Conservation (phyloP, 495 filamentous ascomycete species). For the Alectoria sarmentosa region DNA sequence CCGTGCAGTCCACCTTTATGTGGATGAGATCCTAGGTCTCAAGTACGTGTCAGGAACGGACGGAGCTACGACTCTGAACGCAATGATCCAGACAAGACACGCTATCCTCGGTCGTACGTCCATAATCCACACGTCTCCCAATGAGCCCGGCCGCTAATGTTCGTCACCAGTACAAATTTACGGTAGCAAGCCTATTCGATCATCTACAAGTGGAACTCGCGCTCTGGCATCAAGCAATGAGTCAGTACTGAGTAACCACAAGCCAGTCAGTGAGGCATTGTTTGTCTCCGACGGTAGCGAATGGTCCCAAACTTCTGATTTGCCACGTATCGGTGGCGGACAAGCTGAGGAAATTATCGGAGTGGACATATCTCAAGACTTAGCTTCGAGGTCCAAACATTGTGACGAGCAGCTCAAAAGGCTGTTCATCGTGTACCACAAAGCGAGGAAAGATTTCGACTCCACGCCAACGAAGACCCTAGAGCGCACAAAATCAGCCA, state of each 20-base stretch:
- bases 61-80: conserved; percentile 17
- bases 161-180: not conserved
- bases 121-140: not conserved
- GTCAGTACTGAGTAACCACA: not conserved
- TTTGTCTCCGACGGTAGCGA: conserved; percentile 3
- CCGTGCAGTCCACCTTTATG: conserved; percentile 36
- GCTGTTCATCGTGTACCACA: conserved; percentile 33
- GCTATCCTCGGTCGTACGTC: conserved; percentile 25
- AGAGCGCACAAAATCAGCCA: conserved; percentile 30
- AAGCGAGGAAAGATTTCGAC: conserved; percentile 37
- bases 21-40: conserved; percentile 37
- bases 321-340: not conserved
- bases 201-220: not conserved
- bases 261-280: too few species aligned
- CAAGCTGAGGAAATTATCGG: not conserved
- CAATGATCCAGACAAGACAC: conserved; percentile 22
- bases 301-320: not conserved
- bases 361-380: too few species aligned
- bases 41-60: conserved; percentile 20
- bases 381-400: conserved; percentile 6
- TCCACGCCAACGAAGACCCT: conserved; percentile 20
- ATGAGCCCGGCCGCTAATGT: not conserved
- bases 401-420: conserved; percentile 25
- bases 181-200: not conserved
- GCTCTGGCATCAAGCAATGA: not conserved